phyloP scores from a whole-genome alignment of 2,329 filamentous ascomycete genomes.

The Didymella keratinophila region DNA sequence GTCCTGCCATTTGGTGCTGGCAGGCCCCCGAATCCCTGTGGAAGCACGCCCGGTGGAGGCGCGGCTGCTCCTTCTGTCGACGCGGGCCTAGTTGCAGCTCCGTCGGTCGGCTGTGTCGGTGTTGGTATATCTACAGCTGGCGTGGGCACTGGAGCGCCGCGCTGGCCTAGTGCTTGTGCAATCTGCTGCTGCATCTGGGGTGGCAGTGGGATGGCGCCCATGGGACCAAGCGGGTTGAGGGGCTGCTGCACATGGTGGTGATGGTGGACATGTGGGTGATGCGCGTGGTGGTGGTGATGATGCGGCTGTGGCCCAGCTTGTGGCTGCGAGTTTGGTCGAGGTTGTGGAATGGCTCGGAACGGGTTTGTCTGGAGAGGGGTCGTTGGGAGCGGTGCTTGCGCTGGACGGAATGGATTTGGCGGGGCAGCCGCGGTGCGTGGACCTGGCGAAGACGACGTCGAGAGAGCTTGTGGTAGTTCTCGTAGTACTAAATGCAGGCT shows the following conservation, averaged over 20 bases:
- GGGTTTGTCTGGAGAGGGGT: slow-evolving; percentile 42
- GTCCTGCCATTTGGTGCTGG: slow-evolving; percentile 48
- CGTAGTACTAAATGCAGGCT: slow-evolving; percentile 51
- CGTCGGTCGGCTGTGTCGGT: slow-evolving; percentile 9
- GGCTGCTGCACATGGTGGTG: slow-evolving; percentile 29
- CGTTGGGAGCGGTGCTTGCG: slow-evolving; percentile 25
- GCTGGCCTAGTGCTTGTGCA: slow-evolving; percentile 35
- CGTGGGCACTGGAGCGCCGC: slow-evolving; percentile 16
- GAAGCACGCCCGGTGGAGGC: not conserved
- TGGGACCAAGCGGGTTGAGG: slow-evolving; percentile 26
- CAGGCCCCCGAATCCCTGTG: not conserved
- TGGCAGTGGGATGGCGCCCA: slow-evolving; percentile 29
- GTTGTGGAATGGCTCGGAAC: slow-evolving; percentile 35
- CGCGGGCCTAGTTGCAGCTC: not conserved
- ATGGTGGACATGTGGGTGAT: slow-evolving; percentile 24
- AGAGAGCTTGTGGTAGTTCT: slow-evolving; percentile 34
- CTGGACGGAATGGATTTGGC: slow-evolving; percentile 44
- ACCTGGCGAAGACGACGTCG: slow-evolving; percentile 26
- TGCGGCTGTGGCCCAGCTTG: slow-evolving; percentile 14
- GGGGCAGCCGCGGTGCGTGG: slow-evolving; percentile 50
- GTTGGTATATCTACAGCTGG: slow-evolving; percentile 7
- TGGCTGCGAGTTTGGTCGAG: slow-evolving; percentile 42
- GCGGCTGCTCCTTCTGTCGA: not conserved
- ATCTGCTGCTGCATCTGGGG: slow-evolving; percentile 36
- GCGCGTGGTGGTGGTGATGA: slow-evolving; percentile 26